Conservation (phyloP, 257 asterid species). For the Fraxinus pennsylvanica region DNA sequence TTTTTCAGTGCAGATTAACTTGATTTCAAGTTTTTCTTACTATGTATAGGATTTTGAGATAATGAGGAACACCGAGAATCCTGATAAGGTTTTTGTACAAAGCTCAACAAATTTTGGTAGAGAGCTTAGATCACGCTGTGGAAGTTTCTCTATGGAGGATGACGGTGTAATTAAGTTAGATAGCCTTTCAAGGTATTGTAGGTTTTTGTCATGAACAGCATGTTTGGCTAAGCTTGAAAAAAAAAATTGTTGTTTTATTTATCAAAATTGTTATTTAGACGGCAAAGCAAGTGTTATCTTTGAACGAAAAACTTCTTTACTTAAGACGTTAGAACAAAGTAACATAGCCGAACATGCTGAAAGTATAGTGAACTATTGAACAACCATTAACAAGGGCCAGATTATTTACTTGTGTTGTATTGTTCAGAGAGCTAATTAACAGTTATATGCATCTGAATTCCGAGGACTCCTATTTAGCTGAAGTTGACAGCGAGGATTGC, state of each 20-base stretch:
- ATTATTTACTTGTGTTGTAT: neutral
- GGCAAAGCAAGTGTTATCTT: neutral
- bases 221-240: neutral
- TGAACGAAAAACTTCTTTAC: neutral
- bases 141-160: slow-evolving; percentile 18
- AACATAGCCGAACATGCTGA: neutral
- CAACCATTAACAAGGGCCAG: neutral
- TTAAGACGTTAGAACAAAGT: neutral
- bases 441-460: slow-evolving; percentile 26
- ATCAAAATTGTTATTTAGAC: neutral
- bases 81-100: slow-evolving; percentile 25
- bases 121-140: neutral
- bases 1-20: neutral
- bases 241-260: neutral
- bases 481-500: neutral
- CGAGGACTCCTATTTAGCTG: slow-evolving; percentile 11
- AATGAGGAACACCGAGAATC: slow-evolving; percentile 25
- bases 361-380: neutral
- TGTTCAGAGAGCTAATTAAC: slow-evolving; percentile 29
- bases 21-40: neutral
- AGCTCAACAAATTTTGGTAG: neutral
- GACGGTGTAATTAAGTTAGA: slow-evolving; percentile 22
- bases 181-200: neutral
- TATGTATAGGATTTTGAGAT: slow-evolving; percentile 28
- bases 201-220: neutral